Base-by-base conservation (phyloP, 257 asterid species). In the Solanum corneliomulleri region DNA sequence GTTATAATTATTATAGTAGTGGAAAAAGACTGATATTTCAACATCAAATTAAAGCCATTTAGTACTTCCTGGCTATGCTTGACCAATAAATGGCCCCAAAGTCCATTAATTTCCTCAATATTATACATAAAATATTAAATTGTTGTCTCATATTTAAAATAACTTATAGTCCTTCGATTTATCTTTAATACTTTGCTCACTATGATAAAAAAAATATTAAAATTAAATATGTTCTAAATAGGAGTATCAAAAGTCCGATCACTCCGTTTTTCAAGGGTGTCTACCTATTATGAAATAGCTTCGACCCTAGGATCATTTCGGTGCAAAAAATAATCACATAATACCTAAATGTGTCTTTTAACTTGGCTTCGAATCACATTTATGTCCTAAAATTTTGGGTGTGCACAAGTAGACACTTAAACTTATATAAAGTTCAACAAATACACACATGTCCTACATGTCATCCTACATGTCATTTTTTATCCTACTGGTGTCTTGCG, bases 11-110 rank as follows among this genome's bases (percentile, higher is more conserved):
- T 35, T 37, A 21, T 37, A 20, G 29, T 47, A 47, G 66, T 80
- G 84, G 84, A 27, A 47, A 47, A 80, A 13, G 66, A 78, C 27
- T 47, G 66, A 80, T 80, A 80, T 80, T 80, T 80, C 68, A 80
- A n/a, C 66, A 47, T 80, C 84, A 80, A 11, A n/a, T 64, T 64
- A n/a, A 37, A 77, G 39, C 14, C 25, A 44, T 44, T 25, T 7
- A 52, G n/a, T 18, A 80, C 18, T 3, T 47, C 42, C 20, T 12
- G 27, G 11, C 42, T 9, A 27, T 78, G 66, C 62, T 4, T 45
- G 18, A 78, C 52, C 37, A 45, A 75, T 75, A 14, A 25, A 15
- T 27, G 66, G 84, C 16, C 42, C 84, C 84, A 45, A 10, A 31
- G 16, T 1, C 13, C 76, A 70, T 70, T 70, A 70, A 31, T 70